Evolutionary conservation across 257 asterid species (phyloP), one percentile per base, ranked within the genome.

Genomic region (Jacaranda copaia): DNA sequence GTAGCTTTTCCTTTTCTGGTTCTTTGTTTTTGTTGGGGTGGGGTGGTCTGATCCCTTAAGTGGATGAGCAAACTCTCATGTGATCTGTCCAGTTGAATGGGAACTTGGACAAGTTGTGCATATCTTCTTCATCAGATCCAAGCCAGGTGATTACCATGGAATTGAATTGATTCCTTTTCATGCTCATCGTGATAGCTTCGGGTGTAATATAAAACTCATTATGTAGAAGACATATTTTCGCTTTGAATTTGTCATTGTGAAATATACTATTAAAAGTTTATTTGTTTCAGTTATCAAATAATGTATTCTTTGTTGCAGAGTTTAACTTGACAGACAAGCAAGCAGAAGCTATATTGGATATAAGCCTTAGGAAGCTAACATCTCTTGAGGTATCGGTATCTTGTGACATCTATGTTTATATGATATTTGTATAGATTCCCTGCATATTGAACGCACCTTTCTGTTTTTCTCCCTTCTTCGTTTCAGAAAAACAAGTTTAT

Each of bases 301-400:
- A 8, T 74, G 49, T 78, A 42, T 75, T 66, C 35, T 58, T 61
- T 82, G 79, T 75, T 80, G 86, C 94, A 96, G 99, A 84, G 83
- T 91, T 90, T 84, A 88, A 80, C 78, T 88, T 93, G 86, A 66
- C 93, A 71, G 99, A 93, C 57, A 93, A 93, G 87, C 99, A 96
- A 84, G 96, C 98, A 59, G 98, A 96, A 60, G 97, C 99, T 48
- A 88, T 96, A 79, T 68, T 96, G 87, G 99, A 96, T 87, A 91
- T 96, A 81, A 96, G 94, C 90, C 93, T 96, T 78, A 89, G 97
- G 87, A 90, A 87, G 89, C 89, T 96, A 53, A 90, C 98, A 20
- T 90, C 86, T 64, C 98, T 93, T 19, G 98, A 96, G 97, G 98
- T 93, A 46, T 76, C 66, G 52, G 51, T 56, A 62, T 73, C 77